Percentiles rank a stretch among this genome's conserved stretches.
Conservation (phyloP, 495 filamentous ascomycete species). For the Xylaria curta region DNA sequence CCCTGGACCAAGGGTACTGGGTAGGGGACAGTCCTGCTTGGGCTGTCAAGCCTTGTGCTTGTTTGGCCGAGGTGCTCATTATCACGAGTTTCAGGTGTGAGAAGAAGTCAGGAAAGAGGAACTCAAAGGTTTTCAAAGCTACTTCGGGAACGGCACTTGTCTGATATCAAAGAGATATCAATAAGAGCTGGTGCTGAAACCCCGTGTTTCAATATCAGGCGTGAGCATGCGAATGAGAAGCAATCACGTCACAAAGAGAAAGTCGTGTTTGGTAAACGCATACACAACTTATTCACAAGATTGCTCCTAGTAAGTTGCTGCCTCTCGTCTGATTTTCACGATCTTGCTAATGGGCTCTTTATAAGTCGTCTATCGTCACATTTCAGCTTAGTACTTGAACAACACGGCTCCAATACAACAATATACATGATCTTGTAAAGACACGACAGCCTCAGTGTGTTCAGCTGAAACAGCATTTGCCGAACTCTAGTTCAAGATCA, state of each 20-base stretch:
- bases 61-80: slow-evolving; percentile 32
- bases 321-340: not conserved
- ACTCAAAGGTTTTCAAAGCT: not conserved
- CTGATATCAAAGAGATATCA: slow-evolving; percentile 3
- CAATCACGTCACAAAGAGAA: slow-evolving; percentile 27
- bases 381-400: not conserved
- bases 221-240: slow-evolving; percentile 30
- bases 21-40: slow-evolving; percentile 7
- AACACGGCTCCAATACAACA: not conserved
- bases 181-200: not conserved
- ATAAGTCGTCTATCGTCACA: not conserved
- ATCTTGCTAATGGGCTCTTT: not conserved
- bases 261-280: slow-evolving; percentile 26
- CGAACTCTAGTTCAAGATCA: not conserved
- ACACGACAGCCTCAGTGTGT: not conserved
- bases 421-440: not conserved
- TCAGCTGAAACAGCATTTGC: not conserved
- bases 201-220: slow-evolving; percentile 10
- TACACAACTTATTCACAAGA: slow-evolving; percentile 7
- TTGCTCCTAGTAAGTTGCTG: slow-evolving; percentile 2
- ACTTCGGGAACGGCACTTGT: not conserved
- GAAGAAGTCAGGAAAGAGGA: not conserved
- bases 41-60: slow-evolving; percentile 33
- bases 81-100: not conserved
- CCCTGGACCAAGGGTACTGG: slow-evolving; percentile 41